Evolutionary conservation across 2,329 filamentous ascomycete species (phyloP).

Genomic region (Tothia fuscella): DNA sequence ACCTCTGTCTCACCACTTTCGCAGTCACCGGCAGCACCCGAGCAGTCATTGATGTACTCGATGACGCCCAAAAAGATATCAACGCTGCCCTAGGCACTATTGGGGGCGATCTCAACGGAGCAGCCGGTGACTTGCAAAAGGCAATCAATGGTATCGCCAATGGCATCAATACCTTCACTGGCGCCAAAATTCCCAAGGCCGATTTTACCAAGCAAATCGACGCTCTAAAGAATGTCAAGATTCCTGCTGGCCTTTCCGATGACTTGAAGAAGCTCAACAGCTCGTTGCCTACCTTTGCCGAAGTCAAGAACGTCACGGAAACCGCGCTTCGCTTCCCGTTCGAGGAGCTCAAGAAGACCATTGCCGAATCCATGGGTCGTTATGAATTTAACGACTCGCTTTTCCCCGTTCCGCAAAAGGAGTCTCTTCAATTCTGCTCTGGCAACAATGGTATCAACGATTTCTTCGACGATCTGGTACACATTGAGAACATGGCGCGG

Average conservation of each 20-base stretch:
- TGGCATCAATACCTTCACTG: slow-evolving; percentile 28
- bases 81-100: slow-evolving; percentile 49
- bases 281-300: slow-evolving; percentile 68
- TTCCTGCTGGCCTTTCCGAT: slow-evolving; percentile 56
- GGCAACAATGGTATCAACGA: slow-evolving; percentile 68
- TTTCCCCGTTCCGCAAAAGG: slow-evolving; percentile 75
- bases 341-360: slow-evolving; percentile 59
- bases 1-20: slow-evolving; percentile 78
- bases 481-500: slow-evolving; percentile 54
- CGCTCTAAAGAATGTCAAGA: slow-evolving; percentile 55
- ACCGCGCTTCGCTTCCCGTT: slow-evolving; percentile 68
- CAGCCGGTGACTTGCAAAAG: slow-evolving; percentile 28
- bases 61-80: slow-evolving; percentile 48
- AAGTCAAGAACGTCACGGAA: slow-evolving; percentile 74
- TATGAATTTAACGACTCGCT: slow-evolving; percentile 68
- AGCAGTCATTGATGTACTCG: slow-evolving; percentile 50
- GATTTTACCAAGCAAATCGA: slow-evolving; percentile 54
- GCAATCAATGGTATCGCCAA: slow-evolving; percentile 27
- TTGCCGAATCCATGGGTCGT: slow-evolving; percentile 57
- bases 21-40: slow-evolving; percentile 69
- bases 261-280: slow-evolving; percentile 62
- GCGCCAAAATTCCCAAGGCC: slow-evolving; percentile 39
- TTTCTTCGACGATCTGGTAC: slow-evolving; percentile 67
- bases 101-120: slow-evolving; percentile 40
- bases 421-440: slow-evolving; percentile 77